A percentile compares a stretch with the other conserved stretches of the same genome.
phyloP scores from a whole-genome alignment of 257 asterid species.

The Penstemon barbatus region DNA sequence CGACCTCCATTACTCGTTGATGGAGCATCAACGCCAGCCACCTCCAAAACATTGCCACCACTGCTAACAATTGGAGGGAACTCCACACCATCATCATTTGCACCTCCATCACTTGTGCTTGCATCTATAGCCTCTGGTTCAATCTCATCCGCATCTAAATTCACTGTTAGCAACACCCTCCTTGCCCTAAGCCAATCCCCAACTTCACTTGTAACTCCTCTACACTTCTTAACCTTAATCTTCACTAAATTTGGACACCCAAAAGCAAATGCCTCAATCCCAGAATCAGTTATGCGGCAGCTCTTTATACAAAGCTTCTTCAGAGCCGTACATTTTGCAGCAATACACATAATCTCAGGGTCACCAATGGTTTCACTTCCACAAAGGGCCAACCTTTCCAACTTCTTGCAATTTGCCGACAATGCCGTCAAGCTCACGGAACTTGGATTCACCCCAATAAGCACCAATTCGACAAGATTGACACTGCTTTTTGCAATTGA shows the following conservation, averaged over 20 bases:
- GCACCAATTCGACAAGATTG: conserved; percentile 77
- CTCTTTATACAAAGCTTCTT: conserved; percentile 89
- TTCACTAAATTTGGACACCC: conserved; percentile 89
- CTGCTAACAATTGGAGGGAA: conserved; percentile 38
- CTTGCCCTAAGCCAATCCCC: conserved; percentile 67
- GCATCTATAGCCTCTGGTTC: conserved; percentile 54
- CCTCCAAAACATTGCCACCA: conserved; percentile 20
- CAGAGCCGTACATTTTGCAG: conserved; percentile 59
- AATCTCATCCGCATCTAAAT: conserved; percentile 67
- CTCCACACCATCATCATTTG: conserved; percentile 50
- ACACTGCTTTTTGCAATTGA: conserved; percentile 62
- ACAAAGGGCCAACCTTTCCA: conserved; percentile 86
- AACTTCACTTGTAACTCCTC: conserved; percentile 60
- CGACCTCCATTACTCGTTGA: conserved; percentile 43
- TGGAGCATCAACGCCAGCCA: conserved; percentile 31
- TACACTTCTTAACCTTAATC: conserved; percentile 83
- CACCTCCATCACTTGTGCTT: conserved; percentile 59
- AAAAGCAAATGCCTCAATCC: conserved; percentile 73
- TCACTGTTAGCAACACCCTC: conserved; percentile 60
- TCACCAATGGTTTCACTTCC: conserved; percentile 92
- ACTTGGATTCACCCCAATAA: conserved; percentile 78
- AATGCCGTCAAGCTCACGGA: conserved; percentile 56
- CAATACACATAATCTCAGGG: conserved; percentile 70
- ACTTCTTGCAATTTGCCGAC: conserved; percentile 65
- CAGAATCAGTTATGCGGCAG: conserved; percentile 70